Evolutionary conservation across 257 asterid genomes (phyloP).

Genomic region (Solanum chmielewskii): DNA sequence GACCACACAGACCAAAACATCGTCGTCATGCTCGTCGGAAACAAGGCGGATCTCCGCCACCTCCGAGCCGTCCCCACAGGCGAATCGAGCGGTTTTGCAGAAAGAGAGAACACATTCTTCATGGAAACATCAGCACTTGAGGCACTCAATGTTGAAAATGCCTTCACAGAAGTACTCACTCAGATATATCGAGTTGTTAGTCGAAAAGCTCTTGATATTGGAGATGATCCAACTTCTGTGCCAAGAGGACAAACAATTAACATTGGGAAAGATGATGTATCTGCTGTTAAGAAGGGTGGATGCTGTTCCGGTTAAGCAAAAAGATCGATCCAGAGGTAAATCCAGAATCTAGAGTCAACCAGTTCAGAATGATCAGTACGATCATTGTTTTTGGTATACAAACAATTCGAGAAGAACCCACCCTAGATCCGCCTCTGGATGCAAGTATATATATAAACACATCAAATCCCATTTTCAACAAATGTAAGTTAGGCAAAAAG

Average conservation of each 20-base stretch:
- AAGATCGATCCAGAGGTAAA: background rate
- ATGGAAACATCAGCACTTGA: conserved; percentile 85
- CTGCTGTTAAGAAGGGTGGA: conserved; percentile 59
- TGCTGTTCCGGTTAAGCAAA: conserved; percentile 55
- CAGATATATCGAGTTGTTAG: conserved; percentile 63
- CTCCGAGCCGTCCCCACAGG: conserved; percentile 50
- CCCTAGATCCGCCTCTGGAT: background rate
- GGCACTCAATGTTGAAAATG: conserved; percentile 60
- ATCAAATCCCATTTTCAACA: background rate
- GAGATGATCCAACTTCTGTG: conserved; percentile 58
- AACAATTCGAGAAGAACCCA: background rate
- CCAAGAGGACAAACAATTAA: conserved; percentile 64
- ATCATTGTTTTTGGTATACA: background rate
- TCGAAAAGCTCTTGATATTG: conserved; percentile 56
- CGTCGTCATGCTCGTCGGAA: conserved; percentile 76
- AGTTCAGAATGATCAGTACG: background rate
- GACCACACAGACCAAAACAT: conserved; percentile 77
- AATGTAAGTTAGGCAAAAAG: background rate
- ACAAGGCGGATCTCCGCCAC: conserved; percentile 81
- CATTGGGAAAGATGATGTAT: conserved; percentile 69
- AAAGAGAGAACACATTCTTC: conserved; percentile 52
- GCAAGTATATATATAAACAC: background rate
- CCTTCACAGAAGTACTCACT: conserved; percentile 70
- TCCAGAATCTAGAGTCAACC: background rate
- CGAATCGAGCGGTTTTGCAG: conserved; percentile 55